Evolutionary conservation across 1,284 basidiomycete genomes (phyloP).

Genomic region (Ganoderma sinense): DNA sequence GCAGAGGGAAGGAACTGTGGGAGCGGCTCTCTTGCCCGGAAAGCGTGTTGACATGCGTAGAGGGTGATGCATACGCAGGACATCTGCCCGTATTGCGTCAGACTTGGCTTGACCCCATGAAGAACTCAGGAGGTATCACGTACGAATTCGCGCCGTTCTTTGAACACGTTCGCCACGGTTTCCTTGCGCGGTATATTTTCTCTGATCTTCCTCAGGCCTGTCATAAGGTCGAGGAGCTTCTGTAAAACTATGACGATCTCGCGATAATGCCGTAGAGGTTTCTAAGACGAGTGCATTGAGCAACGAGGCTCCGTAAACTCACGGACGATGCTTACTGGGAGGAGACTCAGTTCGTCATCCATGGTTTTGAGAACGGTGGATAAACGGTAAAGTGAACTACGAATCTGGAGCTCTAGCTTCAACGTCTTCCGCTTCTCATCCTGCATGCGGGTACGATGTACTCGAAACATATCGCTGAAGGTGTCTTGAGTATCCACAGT

Average conservation of each 20-base stretch:
- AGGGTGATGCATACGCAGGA: conserved; percentile 57
- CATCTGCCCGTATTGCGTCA: conserved; percentile 37
- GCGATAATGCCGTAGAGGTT: conserved; percentile 56
- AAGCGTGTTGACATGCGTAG: conserved; percentile 60
- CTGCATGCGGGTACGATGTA: conserved; percentile 38
- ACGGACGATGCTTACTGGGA: conserved; percentile 47
- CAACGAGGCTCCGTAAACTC: neutral
- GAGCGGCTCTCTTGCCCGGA: conserved; percentile 54
- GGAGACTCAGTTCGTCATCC: conserved; percentile 56
- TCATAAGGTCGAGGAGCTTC: conserved; percentile 53
- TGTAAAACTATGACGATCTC: conserved; percentile 49
- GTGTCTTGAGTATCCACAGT: conserved; percentile 4
- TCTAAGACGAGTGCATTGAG: conserved; percentile 38
- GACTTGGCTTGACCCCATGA: neutral
- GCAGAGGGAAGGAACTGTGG: conserved; percentile 60
- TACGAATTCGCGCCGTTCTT: conserved; percentile 56
- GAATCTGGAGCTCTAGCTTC: conserved; percentile 52
- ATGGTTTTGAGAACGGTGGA: conserved; percentile 51
- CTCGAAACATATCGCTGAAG: conserved; percentile 49
- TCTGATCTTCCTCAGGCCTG: conserved; percentile 54
- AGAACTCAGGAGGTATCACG: conserved; percentile 18
- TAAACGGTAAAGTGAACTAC: conserved; percentile 49
- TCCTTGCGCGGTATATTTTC: conserved; percentile 57
- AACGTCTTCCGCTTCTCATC: conserved; percentile 47
- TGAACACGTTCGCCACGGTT: conserved; percentile 49